phyloP scores from a whole-genome alignment of 1,139 yeast genomes.

The Magnusiomyces fungicola region DNA sequence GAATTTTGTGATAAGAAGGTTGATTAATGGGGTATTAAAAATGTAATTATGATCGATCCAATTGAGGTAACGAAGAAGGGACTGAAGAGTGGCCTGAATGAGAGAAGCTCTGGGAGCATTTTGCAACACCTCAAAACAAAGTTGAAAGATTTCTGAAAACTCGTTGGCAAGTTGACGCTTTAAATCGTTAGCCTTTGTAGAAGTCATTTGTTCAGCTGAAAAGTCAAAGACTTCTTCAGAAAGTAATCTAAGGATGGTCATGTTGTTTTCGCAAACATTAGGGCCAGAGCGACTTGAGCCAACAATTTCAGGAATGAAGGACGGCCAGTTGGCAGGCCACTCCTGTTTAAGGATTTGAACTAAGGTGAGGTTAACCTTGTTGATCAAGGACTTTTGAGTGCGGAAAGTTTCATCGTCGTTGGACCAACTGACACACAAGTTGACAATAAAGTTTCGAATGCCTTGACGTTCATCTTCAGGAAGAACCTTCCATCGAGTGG shows the following conservation, averaged over 20 bases:
- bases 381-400: slow-evolving; percentile 73
- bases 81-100: slow-evolving; percentile 75
- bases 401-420: slow-evolving; percentile 74
- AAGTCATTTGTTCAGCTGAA: slow-evolving; percentile 92
- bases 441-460: slow-evolving; percentile 84
- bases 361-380: slow-evolving; percentile 87
- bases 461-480: slow-evolving; percentile 78
- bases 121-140: slow-evolving; percentile 89
- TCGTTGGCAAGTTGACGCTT: slow-evolving; percentile 82
- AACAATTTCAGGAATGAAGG: slow-evolving; percentile 89
- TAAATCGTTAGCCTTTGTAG: slow-evolving; percentile 79
- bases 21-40: slow-evolving; percentile 77
- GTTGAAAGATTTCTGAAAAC: slow-evolving; percentile 84
- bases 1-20: slow-evolving; percentile 65
- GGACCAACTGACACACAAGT: slow-evolving; percentile 88
- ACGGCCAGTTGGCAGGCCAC: slow-evolving; percentile 99
- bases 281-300: slow-evolving; percentile 75
- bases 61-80: slow-evolving; percentile 76
- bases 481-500: slow-evolving; percentile 87
- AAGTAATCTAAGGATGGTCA: slow-evolving; percentile 80
- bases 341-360: slow-evolving; percentile 94
- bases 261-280: slow-evolving; percentile 94
- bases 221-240: slow-evolving; percentile 96
- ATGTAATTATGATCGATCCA: slow-evolving; percentile 93
- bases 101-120: slow-evolving; percentile 78